These are phyloP conservation scores for Emergomyces orientalis DNA, from an alignment of 2,329 filamentous ascomycete genomes.

Conservation along the genomic window DNA sequence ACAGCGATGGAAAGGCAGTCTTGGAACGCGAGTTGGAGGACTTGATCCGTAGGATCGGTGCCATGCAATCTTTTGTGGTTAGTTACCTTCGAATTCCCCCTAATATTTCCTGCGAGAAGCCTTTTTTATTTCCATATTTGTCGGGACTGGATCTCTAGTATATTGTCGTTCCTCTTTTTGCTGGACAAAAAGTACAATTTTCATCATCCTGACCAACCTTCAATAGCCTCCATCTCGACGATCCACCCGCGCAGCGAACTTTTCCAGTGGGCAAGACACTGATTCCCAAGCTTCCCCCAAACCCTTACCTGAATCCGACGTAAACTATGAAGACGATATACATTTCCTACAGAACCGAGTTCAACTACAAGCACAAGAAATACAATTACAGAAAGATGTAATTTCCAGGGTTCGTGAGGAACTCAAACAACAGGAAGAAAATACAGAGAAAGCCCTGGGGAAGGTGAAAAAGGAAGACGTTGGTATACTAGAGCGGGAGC, in stretches of 20 bases:
- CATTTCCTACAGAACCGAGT: conserved; percentile 81
- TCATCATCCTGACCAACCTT: not conserved
- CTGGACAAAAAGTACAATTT: conserved; percentile 6
- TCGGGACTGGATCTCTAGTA: not conserved
- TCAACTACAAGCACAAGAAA: conserved; percentile 85
- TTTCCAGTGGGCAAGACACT: conserved; percentile 34
- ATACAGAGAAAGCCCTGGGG: conserved; percentile 72
- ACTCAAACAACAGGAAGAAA: conserved; percentile 72
- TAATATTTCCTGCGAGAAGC: conserved; percentile 12
- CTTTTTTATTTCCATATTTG: not conserved
- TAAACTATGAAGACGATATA: conserved; percentile 70
- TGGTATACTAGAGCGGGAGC: conserved; percentile 77
- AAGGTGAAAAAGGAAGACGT: conserved; percentile 81
- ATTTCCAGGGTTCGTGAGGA: conserved; percentile 79
- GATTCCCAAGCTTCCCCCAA: conserved; percentile 44
- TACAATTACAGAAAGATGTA: conserved; percentile 77
- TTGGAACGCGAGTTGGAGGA: conserved; percentile 77
- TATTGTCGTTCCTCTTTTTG: not conserved
- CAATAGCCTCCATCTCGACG: conserved; percentile 31
- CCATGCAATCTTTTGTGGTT: conserved; percentile 69
- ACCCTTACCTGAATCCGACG: conserved; percentile 41
- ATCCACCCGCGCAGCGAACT: conserved; percentile 30
- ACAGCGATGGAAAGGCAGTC: conserved; percentile 63
- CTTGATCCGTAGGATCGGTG: conserved; percentile 66
- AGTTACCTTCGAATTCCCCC: conserved; percentile 15